Evolutionary conservation across 371 early-diverging fungal genomes (phyloP).

Genomic region (Batkoa obscura): DNA sequence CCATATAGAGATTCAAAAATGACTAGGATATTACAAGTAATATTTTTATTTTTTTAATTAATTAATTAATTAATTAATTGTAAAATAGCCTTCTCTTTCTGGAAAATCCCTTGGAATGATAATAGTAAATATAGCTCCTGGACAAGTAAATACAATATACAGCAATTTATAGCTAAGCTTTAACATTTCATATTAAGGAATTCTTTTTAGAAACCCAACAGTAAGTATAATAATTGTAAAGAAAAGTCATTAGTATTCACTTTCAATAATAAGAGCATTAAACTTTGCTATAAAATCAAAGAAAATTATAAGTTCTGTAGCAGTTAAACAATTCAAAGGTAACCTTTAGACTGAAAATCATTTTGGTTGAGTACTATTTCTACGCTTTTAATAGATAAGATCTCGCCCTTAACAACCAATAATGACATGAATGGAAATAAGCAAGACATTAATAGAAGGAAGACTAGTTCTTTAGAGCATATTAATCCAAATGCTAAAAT

Average conservation of each 20-base stretch:
- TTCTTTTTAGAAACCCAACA: conserved; percentile 29
- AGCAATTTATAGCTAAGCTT: conserved; percentile 1
- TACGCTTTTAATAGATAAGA: no score
- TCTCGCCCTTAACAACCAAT: no score
- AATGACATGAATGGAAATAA: no score
- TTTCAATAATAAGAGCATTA: no score
- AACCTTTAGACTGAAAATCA: neutral
- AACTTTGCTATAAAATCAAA: conserved; percentile 47
- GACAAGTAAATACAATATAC: conserved; percentile 16
- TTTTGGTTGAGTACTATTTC: no score
- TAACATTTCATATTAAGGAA: conserved; percentile 3
- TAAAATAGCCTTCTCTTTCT: conserved; percentile 30
- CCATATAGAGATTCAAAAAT: conserved; percentile 60
- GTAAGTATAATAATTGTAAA: conserved; percentile 5
- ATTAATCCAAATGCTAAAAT: no score
- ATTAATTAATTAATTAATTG: neutral
- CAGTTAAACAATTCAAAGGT: conserved; percentile 7
- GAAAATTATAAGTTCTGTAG: conserved; percentile 28
- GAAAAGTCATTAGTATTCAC: conserved; percentile 12
- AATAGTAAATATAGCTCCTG: conserved; percentile 37
- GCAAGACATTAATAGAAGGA: no score
- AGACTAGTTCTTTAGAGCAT: no score
- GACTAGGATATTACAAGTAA: conserved; percentile 42
- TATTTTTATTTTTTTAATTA: neutral
- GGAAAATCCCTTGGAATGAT: conserved; percentile 39